Percentiles rank a stretch among this genome's conserved stretches.
Evolutionary conservation across 768 basidiomycete genomes (phyloP).

Genomic region (Xerocomus potaroensis): DNA sequence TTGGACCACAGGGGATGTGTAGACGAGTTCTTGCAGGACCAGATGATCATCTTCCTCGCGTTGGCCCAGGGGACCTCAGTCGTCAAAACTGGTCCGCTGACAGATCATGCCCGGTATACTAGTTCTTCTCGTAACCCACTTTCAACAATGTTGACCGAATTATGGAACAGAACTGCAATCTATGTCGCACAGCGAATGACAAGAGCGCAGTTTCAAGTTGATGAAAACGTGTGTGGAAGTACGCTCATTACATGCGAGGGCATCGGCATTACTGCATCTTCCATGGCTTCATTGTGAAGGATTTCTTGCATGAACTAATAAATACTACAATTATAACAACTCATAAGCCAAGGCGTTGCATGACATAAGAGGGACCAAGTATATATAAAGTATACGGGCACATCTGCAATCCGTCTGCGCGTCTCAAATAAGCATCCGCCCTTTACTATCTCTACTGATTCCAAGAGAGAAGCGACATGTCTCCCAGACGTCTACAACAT

Average conservation of each 20-base stretch:
- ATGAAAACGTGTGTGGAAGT: conserved; percentile 39
- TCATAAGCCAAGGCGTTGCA: conserved; percentile 9
- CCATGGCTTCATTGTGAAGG: background rate
- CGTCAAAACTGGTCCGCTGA: conserved; percentile 53
- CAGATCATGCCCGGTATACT: conserved; percentile 61
- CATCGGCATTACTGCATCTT: conserved; percentile 47
- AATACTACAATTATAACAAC: conserved; percentile 23
- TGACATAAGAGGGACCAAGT: conserved; percentile 21
- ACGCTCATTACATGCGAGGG: conserved; percentile 58
- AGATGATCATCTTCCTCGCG: conserved; percentile 74
- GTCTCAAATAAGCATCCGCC: conserved; percentile 2
- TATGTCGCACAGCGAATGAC: conserved; percentile 69
- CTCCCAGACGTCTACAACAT: conserved; percentile 64
- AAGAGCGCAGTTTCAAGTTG: conserved; percentile 56
- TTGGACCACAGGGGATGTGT: conserved; percentile 66
- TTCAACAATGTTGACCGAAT: background rate
- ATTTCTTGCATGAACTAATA: conserved; percentile 6
- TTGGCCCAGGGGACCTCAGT: conserved; percentile 62
- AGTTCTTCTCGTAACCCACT: background rate
- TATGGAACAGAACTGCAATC: conserved; percentile 51
- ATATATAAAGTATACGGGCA: conserved; percentile 19
- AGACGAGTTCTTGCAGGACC: conserved; percentile 69
- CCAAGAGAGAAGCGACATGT: conserved; percentile 86
- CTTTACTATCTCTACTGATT: conserved; percentile 43
- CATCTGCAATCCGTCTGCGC: background rate